A percentile compares a stretch with the other conserved stretches of the same genome.
Evolutionary conservation across 2,329 filamentous ascomycete genomes (phyloP).

Genomic region (Alternaria sp.): DNA sequence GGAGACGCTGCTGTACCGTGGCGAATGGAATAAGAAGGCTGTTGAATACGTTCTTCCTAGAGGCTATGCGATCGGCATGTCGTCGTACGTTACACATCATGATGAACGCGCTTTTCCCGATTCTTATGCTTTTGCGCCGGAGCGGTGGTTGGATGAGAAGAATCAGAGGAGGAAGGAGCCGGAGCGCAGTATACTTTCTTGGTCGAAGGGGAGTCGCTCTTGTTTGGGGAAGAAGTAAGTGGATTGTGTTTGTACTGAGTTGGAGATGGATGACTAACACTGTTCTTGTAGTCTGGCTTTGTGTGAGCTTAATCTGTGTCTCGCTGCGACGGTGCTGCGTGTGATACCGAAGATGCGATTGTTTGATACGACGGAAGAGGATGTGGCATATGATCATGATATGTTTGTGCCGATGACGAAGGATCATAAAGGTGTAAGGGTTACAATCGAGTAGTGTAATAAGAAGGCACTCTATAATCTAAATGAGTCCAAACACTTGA

Average conservation of each 20-base stretch:
- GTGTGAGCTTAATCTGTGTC: slow-evolving; percentile 29
- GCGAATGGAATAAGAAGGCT: slow-evolving; percentile 32
- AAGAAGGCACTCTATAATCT: rapidly evolving
- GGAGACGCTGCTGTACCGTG: slow-evolving; percentile 30
- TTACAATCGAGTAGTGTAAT: slow-evolving; percentile 14
- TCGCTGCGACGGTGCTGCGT: slow-evolving; percentile 28
- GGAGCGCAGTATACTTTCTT: slow-evolving; percentile 37
- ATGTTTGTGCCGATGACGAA: slow-evolving; percentile 39
- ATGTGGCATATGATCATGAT: slow-evolving; percentile 32
- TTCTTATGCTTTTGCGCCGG: slow-evolving; percentile 34
- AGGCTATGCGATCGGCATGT: slow-evolving; percentile 37
- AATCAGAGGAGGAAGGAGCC: slow-evolving; percentile 31
- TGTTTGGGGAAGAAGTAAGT: slow-evolving; percentile 47
- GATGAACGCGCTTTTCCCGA: slow-evolving; percentile 33
- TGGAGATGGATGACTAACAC: background rate
- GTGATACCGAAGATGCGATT: slow-evolving; percentile 34
- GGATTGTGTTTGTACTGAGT: background rate
- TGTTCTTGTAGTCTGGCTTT: slow-evolving; percentile 23
- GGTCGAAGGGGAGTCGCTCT: slow-evolving; percentile 39
- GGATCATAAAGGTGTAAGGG: slow-evolving; percentile 28
- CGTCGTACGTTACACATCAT: slow-evolving; percentile 32
- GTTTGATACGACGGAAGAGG: slow-evolving; percentile 27
- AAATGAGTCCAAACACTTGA: background rate
- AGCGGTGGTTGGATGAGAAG: slow-evolving; percentile 40
- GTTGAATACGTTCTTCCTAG: slow-evolving; percentile 29